A percentile compares a stretch with the other conserved stretches of the same genome.
phyloP scores from a whole-genome alignment of 164 flowering plant genomes.

The Kalanchoe fedtschenkoi region DNA sequence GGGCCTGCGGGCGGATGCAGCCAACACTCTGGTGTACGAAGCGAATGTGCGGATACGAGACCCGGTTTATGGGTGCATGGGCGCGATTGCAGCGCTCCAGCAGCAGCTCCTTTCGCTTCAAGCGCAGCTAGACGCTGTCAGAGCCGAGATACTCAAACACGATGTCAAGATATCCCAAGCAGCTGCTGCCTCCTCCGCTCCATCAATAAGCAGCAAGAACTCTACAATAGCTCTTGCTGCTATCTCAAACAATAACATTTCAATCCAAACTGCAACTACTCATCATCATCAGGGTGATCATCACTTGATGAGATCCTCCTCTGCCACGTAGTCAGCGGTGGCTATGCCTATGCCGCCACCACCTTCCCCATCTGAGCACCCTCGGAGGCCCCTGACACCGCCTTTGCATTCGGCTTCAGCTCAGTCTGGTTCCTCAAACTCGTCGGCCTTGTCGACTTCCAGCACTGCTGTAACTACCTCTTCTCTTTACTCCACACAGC shows the following conservation, averaged over 20 bases:
- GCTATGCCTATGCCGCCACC: constrained; percentile 1
- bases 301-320: not conserved
- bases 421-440: not conserved
- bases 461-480: constrained; percentile 2
- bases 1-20: constrained; percentile 71
- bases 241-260: not conserved
- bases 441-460: not conserved
- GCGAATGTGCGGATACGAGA: constrained; percentile 85
- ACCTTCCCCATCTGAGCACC: not conserved
- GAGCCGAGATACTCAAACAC: constrained; percentile 21
- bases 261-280: too few species aligned
- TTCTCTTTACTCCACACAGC: not conserved
- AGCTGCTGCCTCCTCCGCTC: not conserved
- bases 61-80: constrained; percentile 93
- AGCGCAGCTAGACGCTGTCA: constrained; percentile 23
- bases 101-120: constrained; percentile 31
- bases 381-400: constrained; percentile 4
- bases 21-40: constrained; percentile 78
- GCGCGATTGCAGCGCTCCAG: constrained; percentile 55
- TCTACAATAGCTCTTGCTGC: not conserved
- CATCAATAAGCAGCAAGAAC: not conserved
- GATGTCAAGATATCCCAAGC: constrained; percentile 2
- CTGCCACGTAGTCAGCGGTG: not conserved
- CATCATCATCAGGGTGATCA: not conserved
- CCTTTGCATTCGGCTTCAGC: constrained; percentile 1